Conservation (phyloP, 208 protist genomes). For the Trypanosoma congolense region DNA sequence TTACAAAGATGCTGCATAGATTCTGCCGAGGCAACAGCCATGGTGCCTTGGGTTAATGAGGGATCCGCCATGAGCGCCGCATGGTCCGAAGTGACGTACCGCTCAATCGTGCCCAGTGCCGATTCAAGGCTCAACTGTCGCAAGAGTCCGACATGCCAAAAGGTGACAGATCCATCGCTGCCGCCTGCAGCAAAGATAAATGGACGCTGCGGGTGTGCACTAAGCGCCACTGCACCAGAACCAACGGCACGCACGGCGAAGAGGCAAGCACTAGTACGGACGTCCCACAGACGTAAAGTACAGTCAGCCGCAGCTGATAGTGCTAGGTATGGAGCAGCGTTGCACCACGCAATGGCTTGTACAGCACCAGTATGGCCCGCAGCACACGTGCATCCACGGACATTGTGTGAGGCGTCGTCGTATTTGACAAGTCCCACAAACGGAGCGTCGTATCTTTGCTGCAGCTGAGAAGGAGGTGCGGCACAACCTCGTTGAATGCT, state of each 20-base stretch:
- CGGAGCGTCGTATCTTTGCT: conserved; percentile 87
- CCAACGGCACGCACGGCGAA: conserved; percentile 74
- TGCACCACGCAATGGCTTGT: conserved; percentile 75
- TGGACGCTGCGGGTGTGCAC: conserved; percentile 78
- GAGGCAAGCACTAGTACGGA: conserved; percentile 62
- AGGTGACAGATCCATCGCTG: conserved; percentile 83
- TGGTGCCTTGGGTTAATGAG: conserved; percentile 7
- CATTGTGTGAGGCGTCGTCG: conserved; percentile 55
- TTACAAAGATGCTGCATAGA: conserved; percentile 50
- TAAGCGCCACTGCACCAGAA: conserved; percentile 79
- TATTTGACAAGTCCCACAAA: conserved; percentile 80
- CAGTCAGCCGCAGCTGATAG: conserved; percentile 77
- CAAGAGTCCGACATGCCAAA: conserved; percentile 80
- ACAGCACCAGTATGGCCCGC: conserved; percentile 74
- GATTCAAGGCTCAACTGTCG: conserved; percentile 66
- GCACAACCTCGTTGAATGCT: conserved; percentile 66
- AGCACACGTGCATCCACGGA: conserved; percentile 59
- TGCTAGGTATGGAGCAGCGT: conserved; percentile 74
- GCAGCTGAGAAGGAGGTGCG: conserved; percentile 68
- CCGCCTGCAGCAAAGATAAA: conserved; percentile 85
- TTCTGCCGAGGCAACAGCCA: conserved; percentile 42
- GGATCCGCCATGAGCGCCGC: conserved; percentile 43
- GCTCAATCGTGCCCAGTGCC: conserved; percentile 57
- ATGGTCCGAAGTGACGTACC: conserved; percentile 45
- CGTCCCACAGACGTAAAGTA: conserved; percentile 89